Percentiles rank a stretch among this genome's conserved stretches.
Evolutionary conservation across 2,329 filamentous ascomycete species (phyloP).

Genomic region (Bipolaris cookei): DNA sequence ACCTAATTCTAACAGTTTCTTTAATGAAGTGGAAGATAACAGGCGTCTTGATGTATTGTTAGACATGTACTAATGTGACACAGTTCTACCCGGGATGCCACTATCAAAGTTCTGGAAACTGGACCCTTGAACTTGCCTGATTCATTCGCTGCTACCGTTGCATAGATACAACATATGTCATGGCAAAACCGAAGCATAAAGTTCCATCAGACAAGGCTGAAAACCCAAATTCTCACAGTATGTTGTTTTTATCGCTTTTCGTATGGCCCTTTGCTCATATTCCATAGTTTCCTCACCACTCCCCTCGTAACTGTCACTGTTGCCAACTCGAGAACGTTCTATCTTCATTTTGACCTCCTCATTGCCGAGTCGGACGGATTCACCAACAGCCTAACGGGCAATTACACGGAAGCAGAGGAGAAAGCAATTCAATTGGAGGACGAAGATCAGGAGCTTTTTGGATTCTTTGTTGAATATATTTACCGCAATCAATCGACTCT

Average conservation of each 20-base stretch:
- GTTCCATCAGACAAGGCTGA: neutral
- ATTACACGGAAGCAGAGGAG: neutral
- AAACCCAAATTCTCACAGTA: neutral
- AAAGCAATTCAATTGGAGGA: constrained; percentile 6
- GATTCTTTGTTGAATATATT: constrained; percentile 31
- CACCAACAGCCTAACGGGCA: neutral
- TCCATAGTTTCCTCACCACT: neutral
- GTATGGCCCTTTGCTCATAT: neutral
- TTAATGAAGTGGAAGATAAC: no score
- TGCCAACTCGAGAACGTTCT: neutral
- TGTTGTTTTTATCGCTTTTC: neutral
- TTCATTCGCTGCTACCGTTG: neutral
- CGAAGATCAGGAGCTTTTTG: constrained; percentile 27
- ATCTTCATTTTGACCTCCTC: neutral
- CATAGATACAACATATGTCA: neutral
- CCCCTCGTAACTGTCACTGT: neutral
- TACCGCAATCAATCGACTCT: constrained; percentile 26
- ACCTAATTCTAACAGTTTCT: no score
- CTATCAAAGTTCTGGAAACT: neutral
- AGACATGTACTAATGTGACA: neutral
- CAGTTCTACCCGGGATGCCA: neutral
- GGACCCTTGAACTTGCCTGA: neutral
- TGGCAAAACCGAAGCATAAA: neutral
- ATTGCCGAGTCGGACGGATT: neutral
- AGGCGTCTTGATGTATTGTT: no score